Conservation (phyloP, 345 rosid species). For the Erodium maritimum region DNA sequence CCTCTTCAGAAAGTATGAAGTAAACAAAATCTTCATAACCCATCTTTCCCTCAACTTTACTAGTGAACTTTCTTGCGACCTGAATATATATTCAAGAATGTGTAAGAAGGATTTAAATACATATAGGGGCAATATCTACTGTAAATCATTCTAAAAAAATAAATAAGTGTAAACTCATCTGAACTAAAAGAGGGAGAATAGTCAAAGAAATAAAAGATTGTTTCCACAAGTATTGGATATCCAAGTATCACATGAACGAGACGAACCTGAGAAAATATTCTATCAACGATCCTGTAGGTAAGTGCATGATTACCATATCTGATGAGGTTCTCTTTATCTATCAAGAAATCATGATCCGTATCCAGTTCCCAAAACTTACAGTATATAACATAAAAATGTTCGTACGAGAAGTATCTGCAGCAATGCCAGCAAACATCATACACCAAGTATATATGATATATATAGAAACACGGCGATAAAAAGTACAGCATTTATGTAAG, state of each 20-base stretch:
- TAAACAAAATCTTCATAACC: constrained; percentile 91
- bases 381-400: constrained; percentile 80
- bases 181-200: too few relatives aligned
- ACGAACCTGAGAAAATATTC: constrained; percentile 82
- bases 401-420: constrained; percentile 86
- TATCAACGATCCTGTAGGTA: constrained; percentile 74
- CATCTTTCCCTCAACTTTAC: constrained; percentile 73
- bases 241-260: neutral
- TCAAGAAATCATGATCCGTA: constrained; percentile 70
- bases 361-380: constrained; percentile 83
- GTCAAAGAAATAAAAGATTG: neutral
- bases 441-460: neutral
- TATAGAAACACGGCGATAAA: neutral
- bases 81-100: constrained; percentile 17
- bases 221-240: neutral
- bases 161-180: too few relatives aligned
- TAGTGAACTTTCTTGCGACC: constrained; percentile 62
- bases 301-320: constrained; percentile 78
- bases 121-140: too few relatives aligned
- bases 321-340: constrained; percentile 69
- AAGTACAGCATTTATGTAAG: neutral
- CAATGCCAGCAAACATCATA: neutral
- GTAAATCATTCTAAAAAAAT: too few relatives aligned
- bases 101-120: neutral
- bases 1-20: constrained; percentile 87